Conservation (phyloP, 352 stramenopile genomes). For the Pythium guiyangense region DNA sequence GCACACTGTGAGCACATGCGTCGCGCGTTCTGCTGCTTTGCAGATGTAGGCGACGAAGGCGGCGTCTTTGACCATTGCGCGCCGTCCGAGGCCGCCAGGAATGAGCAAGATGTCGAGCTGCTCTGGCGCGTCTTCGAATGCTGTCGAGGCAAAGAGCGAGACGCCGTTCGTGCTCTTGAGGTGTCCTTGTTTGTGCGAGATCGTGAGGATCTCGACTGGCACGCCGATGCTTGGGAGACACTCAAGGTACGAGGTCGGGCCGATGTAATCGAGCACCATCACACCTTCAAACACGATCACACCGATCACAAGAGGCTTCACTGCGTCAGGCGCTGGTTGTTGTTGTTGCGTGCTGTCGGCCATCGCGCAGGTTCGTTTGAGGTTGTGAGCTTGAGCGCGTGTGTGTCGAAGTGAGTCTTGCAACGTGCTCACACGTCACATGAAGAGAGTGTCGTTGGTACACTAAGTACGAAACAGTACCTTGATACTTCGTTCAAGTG, state of each 20-base stretch:
- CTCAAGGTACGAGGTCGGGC: constrained; percentile 53
- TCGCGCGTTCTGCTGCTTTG: constrained; percentile 8
- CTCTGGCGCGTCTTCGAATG: constrained; percentile 16
- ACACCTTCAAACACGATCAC: constrained; percentile 58
- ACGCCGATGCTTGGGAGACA: constrained; percentile 37
- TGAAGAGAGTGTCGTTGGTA: too few species aligned
- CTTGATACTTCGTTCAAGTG: too few species aligned
- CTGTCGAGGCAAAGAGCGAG: constrained; percentile 20
- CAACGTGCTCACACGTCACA: too few species aligned
- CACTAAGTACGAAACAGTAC: too few species aligned
- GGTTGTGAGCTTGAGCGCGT: not conserved
- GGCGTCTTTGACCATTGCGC: constrained; percentile 13
- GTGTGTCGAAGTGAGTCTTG: too few species aligned
- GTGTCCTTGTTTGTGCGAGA: constrained; percentile 28
- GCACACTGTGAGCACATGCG: constrained; percentile 20
- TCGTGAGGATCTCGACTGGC: constrained; percentile 45
- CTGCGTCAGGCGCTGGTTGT: too few species aligned
- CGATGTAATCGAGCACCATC: constrained; percentile 59
- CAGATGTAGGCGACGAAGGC: constrained; percentile 17
- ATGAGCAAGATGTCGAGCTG: constrained; percentile 21
- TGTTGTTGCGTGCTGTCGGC: not conserved
- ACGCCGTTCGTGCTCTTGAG: constrained; percentile 31
- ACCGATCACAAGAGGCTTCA: constrained; percentile 29
- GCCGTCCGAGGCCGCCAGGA: constrained; percentile 9
- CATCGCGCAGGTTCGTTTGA: not conserved